A percentile compares a stretch with the other conserved stretches of the same genome.
phyloP scores from a whole-genome alignment of 179 eudicot genomes.

The Beta corolliflora region DNA sequence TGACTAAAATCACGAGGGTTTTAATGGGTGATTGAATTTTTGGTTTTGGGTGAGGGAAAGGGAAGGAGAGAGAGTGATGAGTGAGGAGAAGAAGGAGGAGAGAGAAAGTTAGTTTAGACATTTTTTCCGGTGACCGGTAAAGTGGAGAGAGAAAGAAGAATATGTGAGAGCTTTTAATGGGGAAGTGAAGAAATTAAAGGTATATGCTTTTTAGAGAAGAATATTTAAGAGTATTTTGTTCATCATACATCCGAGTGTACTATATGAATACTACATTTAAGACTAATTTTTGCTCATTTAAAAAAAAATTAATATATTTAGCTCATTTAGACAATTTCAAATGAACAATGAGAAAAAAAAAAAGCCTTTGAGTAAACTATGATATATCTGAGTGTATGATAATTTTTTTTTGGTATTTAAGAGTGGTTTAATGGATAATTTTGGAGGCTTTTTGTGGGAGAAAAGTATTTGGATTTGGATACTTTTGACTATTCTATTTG shows the following conservation, averaged over 20 bases:
- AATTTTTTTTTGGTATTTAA: too few relatives aligned
- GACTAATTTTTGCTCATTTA: too few relatives aligned
- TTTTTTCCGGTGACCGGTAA: conserved; percentile 29
- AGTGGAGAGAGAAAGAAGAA: background rate
- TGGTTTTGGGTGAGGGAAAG: conserved; percentile 35
- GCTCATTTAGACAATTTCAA: too few relatives aligned
- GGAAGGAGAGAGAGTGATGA: conserved; percentile 37
- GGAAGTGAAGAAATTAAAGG: background rate
- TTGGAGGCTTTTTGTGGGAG: background rate
- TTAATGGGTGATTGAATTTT: conserved; percentile 73
- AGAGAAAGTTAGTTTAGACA: conserved; percentile 7
- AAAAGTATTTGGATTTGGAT: background rate
- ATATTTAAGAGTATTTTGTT: too few relatives aligned
- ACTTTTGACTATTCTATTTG: background rate
- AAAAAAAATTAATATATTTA: too few relatives aligned
- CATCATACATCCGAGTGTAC: too few relatives aligned
- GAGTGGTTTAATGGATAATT: background rate
- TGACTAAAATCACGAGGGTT: conserved; percentile 79
- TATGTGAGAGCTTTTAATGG: background rate
- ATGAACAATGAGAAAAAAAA: too few relatives aligned
- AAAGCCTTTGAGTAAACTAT: too few relatives aligned
- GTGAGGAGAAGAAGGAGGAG: conserved; percentile 30
- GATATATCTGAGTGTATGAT: too few relatives aligned
- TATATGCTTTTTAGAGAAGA: background rate
- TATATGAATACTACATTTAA: too few relatives aligned